Evolutionary conservation across 352 stramenopile species (phyloP).

Genomic region (Phytophthora podocarpi): DNA sequence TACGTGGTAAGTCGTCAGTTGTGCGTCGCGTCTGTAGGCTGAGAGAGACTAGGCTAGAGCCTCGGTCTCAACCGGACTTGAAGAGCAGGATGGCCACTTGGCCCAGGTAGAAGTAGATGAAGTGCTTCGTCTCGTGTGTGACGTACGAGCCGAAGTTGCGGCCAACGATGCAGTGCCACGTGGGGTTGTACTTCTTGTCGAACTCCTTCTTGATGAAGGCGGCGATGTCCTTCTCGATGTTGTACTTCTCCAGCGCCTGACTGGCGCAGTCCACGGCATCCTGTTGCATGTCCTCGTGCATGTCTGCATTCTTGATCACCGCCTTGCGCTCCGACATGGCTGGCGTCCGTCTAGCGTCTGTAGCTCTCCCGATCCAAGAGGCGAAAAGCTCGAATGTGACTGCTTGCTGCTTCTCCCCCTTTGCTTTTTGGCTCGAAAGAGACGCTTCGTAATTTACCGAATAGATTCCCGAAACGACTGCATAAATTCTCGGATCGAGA

Average conservation of each 20-base stretch:
- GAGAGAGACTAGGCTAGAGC: not conserved
- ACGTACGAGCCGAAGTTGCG: constrained; percentile 95
- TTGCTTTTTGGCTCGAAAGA: constrained; percentile 17
- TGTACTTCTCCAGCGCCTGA: constrained; percentile 99
- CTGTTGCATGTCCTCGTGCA: constrained; percentile 99
- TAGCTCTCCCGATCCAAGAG: constrained; percentile 18
- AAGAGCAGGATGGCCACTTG: constrained; percentile 86
- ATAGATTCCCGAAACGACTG: constrained; percentile 25
- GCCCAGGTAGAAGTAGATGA: constrained; percentile 96
- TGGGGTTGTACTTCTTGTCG: constrained; percentile 93
- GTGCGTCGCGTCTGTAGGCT: not conserved
- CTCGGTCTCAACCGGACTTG: constrained; percentile 37
- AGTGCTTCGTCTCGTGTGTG: constrained; percentile 94
- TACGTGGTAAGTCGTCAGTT: constrained; percentile 16
- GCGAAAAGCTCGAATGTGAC: constrained; percentile 33
- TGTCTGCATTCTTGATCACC: constrained; percentile 99
- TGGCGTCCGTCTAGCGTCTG: not conserved
- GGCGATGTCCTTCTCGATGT: constrained; percentile 98
- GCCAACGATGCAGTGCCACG: constrained; percentile 95
- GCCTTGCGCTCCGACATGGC: constrained; percentile 95
- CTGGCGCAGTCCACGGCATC: constrained; percentile 98
- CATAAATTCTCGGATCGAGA: constrained; percentile 9
- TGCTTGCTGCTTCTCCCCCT: constrained; percentile 25
- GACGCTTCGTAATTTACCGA: constrained; percentile 17
- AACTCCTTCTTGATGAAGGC: constrained; percentile 95